A percentile compares a stretch with the other conserved stretches of the same genome.
Conservation (phyloP, 2,329 filamentous ascomycete genomes). For the Zasmidium angulare region DNA sequence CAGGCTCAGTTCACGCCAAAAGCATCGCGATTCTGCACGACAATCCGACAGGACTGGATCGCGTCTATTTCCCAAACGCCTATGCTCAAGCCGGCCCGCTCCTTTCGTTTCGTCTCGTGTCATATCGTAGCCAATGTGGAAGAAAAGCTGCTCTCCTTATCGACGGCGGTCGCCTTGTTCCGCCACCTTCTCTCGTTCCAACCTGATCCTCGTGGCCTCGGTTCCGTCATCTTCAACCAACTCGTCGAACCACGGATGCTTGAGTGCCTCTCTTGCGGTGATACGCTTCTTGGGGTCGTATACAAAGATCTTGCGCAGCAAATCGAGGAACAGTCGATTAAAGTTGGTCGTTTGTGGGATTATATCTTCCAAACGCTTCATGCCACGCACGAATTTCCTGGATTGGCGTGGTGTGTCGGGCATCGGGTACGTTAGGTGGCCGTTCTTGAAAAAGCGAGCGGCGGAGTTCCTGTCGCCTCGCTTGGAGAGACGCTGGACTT, state of each 20-base stretch:
- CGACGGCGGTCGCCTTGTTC: slow-evolving; percentile 17
- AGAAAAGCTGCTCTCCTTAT: too few species aligned
- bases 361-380: slow-evolving; percentile 63
- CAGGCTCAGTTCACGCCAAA: not conserved
- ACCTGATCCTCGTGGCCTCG: slow-evolving; percentile 58
- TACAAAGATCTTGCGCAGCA: slow-evolving; percentile 63
- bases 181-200: slow-evolving; percentile 30
- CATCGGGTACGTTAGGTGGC: slow-evolving; percentile 63
- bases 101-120: not conserved
- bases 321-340: slow-evolving; percentile 63
- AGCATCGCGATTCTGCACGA: not conserved
- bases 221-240: slow-evolving; percentile 65
- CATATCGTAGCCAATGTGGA: not conserved
- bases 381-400: slow-evolving; percentile 66
- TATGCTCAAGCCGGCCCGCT: not conserved
- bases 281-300: slow-evolving; percentile 66
- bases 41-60: not conserved
- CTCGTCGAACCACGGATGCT: slow-evolving; percentile 68
- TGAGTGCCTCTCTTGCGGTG: slow-evolving; percentile 63
- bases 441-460: slow-evolving; percentile 35
- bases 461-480: slow-evolving; percentile 32
- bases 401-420: slow-evolving; percentile 62
- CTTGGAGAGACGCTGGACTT: slow-evolving; percentile 31
- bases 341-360: slow-evolving; percentile 59
- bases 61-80: not conserved